A percentile compares a stretch with the other conserved stretches of the same genome.
phyloP scores from a whole-genome alignment of 2,329 filamentous ascomycete species.

The Botrytis cinerea region DNA sequence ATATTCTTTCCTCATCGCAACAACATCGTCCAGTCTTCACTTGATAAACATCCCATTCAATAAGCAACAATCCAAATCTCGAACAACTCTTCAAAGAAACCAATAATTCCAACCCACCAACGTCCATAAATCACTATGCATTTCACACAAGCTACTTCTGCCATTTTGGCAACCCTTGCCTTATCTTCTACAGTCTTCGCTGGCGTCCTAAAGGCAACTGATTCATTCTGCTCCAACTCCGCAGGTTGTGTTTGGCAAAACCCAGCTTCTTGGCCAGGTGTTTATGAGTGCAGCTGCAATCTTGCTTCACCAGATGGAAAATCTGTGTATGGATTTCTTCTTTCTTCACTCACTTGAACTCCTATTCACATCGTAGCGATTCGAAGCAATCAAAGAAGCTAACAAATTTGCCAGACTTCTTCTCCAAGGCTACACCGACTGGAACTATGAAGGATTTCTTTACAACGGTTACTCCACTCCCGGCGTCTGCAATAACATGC shows the following conservation, averaged over 20 bases:
- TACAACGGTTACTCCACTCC: neutral
- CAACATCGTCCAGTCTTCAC: conserved; percentile 8
- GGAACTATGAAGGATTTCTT: neutral
- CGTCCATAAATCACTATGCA: conserved; percentile 7
- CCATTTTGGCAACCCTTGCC: conserved; percentile 20
- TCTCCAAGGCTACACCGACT: conserved; percentile 1
- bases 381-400: neutral
- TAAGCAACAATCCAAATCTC: neutral
- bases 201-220: neutral
- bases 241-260: conserved; percentile 13
- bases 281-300: conserved; percentile 20
- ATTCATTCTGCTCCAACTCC: neutral
- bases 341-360: neutral
- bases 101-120: neutral
- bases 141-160: conserved; percentile 9
- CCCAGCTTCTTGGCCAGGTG: conserved; percentile 1
- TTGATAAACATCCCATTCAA: neutral
- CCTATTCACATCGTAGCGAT: neutral
- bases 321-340: neutral
- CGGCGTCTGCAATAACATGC: conserved; percentile 1
- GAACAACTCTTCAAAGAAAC: neutral
- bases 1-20: conserved; percentile 12
- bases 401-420: neutral
- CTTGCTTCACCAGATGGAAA: neutral
- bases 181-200: conserved; percentile 11